Evolutionary conservation across 139 green algal species (phyloP).

Genomic region (Raphidocelis subcapitata): DNA sequence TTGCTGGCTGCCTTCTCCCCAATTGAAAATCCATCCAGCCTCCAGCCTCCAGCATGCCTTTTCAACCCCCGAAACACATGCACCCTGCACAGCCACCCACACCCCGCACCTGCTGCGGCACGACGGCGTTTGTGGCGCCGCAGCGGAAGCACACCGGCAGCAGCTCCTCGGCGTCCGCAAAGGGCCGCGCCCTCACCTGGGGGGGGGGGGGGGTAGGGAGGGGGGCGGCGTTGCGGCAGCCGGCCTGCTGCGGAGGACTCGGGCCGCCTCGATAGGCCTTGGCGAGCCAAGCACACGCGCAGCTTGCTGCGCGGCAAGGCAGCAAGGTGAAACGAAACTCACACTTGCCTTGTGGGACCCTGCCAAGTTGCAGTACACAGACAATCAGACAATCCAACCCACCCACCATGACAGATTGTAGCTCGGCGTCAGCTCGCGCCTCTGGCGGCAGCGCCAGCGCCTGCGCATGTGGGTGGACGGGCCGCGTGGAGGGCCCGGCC

Average conservation of each 20-base stretch:
- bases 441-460: conserved; percentile 54
- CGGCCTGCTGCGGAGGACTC: not conserved
- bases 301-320: conserved; percentile 30
- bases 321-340: no score
- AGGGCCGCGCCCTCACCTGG: conserved; percentile 48
- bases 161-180: conserved; percentile 70
- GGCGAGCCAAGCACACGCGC: not conserved
- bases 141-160: conserved; percentile 79
- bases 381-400: no score
- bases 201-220: no score
- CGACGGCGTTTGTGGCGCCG: conserved; percentile 62
- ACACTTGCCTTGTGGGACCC: no score
- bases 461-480: no score
- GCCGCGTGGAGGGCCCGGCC: no score
- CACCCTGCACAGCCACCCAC: no score
- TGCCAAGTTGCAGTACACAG: no score
- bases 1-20: no score
- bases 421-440: conserved; percentile 61
- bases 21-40: no score
- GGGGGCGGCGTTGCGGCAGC: not conserved
- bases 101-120: conserved; percentile 67
- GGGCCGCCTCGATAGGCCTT: not conserved
- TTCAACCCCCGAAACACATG: no score
- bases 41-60: no score
- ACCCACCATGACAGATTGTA: conserved; percentile 49